phyloP scores from a whole-genome alignment of 805 yeast genomes.

The Grigorovia jiainica region DNA sequence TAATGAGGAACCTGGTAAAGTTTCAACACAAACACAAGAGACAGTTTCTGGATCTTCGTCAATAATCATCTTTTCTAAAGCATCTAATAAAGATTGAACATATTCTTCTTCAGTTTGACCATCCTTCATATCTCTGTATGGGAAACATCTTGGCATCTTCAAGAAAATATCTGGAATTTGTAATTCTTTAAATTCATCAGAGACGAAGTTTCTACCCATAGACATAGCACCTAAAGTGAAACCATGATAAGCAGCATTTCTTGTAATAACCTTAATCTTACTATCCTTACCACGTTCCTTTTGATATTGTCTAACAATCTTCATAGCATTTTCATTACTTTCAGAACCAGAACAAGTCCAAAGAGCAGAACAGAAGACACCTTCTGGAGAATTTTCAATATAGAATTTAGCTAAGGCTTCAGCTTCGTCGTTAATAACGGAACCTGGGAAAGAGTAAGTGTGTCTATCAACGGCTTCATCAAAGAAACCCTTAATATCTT shows the following conservation, averaged over 20 bases:
- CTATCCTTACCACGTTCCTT: slow-evolving; percentile 35
- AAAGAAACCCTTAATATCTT: slow-evolving; percentile 27
- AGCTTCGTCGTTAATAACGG: slow-evolving; percentile 29
- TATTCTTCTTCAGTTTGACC: slow-evolving; percentile 35
- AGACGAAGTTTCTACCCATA: slow-evolving; percentile 6
- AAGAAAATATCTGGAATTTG: slow-evolving; percentile 13
- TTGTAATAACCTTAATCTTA: slow-evolving; percentile 35
- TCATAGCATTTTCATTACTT: slow-evolving; percentile 57
- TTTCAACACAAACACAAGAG: slow-evolving; percentile 36
- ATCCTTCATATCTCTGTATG: slow-evolving; percentile 25
- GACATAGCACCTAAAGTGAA: slow-evolving; percentile 39
- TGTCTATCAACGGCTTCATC: slow-evolving; percentile 31
- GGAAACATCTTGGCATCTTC: slow-evolving; percentile 28
- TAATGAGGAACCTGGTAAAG: slow-evolving; percentile 38
- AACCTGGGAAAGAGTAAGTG: slow-evolving; percentile 31
- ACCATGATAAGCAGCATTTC: slow-evolving; percentile 41
- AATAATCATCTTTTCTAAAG: slow-evolving; percentile 34
- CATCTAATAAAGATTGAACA: slow-evolving; percentile 30
- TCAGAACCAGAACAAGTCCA: slow-evolving; percentile 60
- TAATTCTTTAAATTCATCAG: slow-evolving; percentile 12
- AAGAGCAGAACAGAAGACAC: slow-evolving; percentile 32
- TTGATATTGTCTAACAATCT: slow-evolving; percentile 43
- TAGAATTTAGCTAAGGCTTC: slow-evolving; percentile 37
- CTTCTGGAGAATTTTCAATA: slow-evolving; percentile 32
- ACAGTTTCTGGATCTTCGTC: slow-evolving; percentile 37